Evolutionary conservation across 169 alveolate species (phyloP), one percentile per base, ranked within the genome.

Genomic region (Neospora caninum): DNA sequence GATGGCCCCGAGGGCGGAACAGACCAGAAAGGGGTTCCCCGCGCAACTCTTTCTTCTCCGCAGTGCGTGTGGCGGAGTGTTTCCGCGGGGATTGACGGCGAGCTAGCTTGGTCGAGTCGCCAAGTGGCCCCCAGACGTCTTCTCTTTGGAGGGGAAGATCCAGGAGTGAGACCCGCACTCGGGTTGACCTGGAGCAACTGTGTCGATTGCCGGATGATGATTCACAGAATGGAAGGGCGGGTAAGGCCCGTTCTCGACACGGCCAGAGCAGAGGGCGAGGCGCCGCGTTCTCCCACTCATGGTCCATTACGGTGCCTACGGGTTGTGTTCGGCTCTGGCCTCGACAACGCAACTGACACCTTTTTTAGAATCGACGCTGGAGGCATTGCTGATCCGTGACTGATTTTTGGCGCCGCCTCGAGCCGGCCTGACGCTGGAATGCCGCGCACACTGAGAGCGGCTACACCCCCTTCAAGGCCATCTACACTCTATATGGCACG

Each of bases 121-220:
- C 86, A 78, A n/a, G 45, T 38, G 45, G n/a, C 86, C 42, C 39
- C 39, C 45, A n/a, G 39, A 10, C 86, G 39, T 10, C 20, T 78
- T 6, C 45, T 78, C 86, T 36, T 78, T 38, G 86, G 49, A 1
- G 86, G 86, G 49, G 89, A 82, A 36, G 41, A 82, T 27, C 67
- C 64, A 25, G 67, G 89, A 22, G 89, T 82, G 25, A 64, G 41
- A 20, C 89, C 89, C 4, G 89, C 89, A 2, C 41, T 82, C n/a
- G 89, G 89, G 89, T 31, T 0, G 36, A 82, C 89, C 38, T 82
- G 89, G 89, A 42, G 89, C 53, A 82, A 82, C 64, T 82, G 89
- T 67, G 69, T 82, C 67, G 67, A 82, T 36, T 36, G 53, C 41
- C 64, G 89, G 13, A 10, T 82, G 69, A 82, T 82, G 89, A 27